Base-by-base conservation (phyloP, 2,329 filamentous ascomycete genomes). In the Aspergillus hiratsukae region DNA sequence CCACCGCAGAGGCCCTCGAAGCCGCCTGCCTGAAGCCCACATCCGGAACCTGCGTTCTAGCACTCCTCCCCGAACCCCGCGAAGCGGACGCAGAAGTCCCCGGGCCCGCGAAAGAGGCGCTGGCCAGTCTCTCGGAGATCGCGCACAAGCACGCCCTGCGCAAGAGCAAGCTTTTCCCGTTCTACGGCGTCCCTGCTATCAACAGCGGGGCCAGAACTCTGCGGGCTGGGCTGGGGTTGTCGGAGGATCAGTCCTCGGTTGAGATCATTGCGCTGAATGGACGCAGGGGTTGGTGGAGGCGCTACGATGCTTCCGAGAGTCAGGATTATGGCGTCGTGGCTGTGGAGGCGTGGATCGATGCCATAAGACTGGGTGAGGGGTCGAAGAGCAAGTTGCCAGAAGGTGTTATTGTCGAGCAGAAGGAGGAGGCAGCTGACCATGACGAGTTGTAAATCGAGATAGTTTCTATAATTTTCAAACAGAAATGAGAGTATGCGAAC, bases 321-420 rank as follows among this genome's bases (percentile, higher is more conserved):
- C 86, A 85, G 48, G 83, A 82, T 54, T 75, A 67, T 48, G 63
- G 66, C 3, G 69, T 80, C 25, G 78, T 82, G 53, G 83, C 81
- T 27, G 78, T 99, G 29, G 90, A 96, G 76, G 78, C 79, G 59
- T 99, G 93, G 91, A 84, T 99, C 57, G 94, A 99, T 68, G 82
- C 84, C n/a, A 91, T 97, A 60, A 87, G 91, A 40, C 82, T 99
- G 80, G 90, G 92, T 52, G 93, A 97, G 69, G 89, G 90, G 2
- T 77, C 82, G 57, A 97, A 93, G 80, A 81, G 86, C 66, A 89
- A 87, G 76, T 72, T 94, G 45, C 89, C 89, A 0, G 81, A 83
- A 57, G 82, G 80, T 1, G 66, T 90, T 46, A 69, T 87, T 31
- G 69, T 69, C 19, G 74, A 54, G 4, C 76, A 75, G 53, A 71